phyloP scores from a whole-genome alignment of 495 filamentous ascomycete species.

The Xylona heveae region DNA sequence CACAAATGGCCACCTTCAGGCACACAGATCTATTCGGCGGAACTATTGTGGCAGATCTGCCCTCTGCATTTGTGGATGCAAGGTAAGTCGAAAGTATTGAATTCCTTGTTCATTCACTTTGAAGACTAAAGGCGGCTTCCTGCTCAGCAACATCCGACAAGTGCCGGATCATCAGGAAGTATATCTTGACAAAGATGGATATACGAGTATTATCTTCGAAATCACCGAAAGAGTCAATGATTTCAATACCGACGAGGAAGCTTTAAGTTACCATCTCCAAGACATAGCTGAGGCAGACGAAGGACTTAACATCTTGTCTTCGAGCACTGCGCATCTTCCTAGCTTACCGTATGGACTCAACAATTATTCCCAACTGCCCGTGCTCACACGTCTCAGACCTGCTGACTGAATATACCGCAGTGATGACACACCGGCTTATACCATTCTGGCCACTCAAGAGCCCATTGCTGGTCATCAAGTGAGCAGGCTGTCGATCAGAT shows the following conservation, averaged over 20 bases:
- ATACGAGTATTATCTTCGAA: constrained; percentile 70
- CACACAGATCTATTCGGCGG: constrained; percentile 56
- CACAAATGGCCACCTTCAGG: constrained; percentile 28
- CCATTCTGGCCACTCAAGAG: constrained; percentile 8
- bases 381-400: constrained; percentile 3
- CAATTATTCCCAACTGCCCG: background rate
- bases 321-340: constrained; percentile 19
- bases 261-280: constrained; percentile 52
- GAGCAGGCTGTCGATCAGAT: constrained; percentile 16
- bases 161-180: constrained; percentile 92
- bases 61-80: constrained; percentile 54
- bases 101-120: background rate
- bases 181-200: constrained; percentile 58
- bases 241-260: constrained; percentile 30
- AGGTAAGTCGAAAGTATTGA: constrained; percentile 31
- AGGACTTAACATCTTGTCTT: constrained; percentile 17
- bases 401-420: background rate
- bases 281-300: constrained; percentile 40
- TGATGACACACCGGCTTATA: constrained; percentile 8
- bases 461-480: constrained; percentile 4
- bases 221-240: constrained; percentile 50
- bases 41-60: constrained; percentile 52
- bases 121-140: background rate
- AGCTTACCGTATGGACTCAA: constrained; percentile 19
- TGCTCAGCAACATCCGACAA: constrained; percentile 51